Evolutionary conservation across 1,284 basidiomycete species (phyloP), one percentile per base, ranked within the genome.

Genomic region (Tilletia indica): DNA sequence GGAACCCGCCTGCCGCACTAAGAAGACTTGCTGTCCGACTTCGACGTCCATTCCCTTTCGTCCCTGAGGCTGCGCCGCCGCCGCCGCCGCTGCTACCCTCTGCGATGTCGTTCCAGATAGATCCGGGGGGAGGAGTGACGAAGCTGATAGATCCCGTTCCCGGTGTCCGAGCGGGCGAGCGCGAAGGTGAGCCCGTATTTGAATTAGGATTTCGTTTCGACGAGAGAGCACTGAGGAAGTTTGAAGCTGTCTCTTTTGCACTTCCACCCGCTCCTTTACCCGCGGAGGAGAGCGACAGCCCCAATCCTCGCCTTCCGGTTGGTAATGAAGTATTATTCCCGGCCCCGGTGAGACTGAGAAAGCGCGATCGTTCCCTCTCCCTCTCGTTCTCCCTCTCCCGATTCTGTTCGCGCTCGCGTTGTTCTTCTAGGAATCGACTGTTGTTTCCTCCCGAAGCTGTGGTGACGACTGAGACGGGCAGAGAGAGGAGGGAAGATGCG

Each of bases 341-440:
- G 34, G 16, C 21, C 34, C 9, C 51, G 51, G 9, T 45, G 42
- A 45, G 42, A 14, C 42, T 45, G 42, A 45, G 42, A 14, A 45
- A 45, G 14, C 42, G 42, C 9, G 14, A 45, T 45, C 42, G 42
- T 45, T 45, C 42, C 9, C 42, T 8, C 61, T 54, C 51, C 12
- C 51, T 11, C 16, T 54, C 19, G 11, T 8, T 8, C 61, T 54
- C 51, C 12, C 51, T 11, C 16, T 54, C 19, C 19, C 19, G 19
- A n/a, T 64, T 14, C 36, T 14, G 61, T 45, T 45, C 42, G 6
- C 42, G 56, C 56, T 21, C 56, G 21, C 36, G 61, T 34, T 61
- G 58, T 42, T 64, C 61, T 42, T 64, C 61, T 34, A 64, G 61
- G 61, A 64, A 64, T 25, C 61, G 61, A 34, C 61, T 64, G 61